Conservation (phyloP, 208 protist species). For the Acanthamoeba polyphaga region DNA sequence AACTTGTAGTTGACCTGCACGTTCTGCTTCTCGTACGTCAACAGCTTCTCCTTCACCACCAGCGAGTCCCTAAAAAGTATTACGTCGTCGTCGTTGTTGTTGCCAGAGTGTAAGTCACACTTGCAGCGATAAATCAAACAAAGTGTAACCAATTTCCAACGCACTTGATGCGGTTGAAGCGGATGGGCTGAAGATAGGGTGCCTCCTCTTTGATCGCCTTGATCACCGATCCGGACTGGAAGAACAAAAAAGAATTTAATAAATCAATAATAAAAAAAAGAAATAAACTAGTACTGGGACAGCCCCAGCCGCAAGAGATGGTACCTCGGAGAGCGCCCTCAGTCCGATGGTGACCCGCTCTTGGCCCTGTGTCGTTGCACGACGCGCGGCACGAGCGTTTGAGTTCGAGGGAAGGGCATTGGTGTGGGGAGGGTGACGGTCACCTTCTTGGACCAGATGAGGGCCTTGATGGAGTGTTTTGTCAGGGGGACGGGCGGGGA, state of each 20-base stretch:
- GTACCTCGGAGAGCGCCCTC: slow-evolving; percentile 17
- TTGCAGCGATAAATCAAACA: background rate
- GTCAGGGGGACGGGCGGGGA: background rate
- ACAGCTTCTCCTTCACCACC: slow-evolving; percentile 38
- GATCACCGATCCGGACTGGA: slow-evolving; percentile 15
- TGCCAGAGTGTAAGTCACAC: background rate
- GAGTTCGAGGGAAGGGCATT: background rate
- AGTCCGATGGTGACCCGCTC: slow-evolving; percentile 32
- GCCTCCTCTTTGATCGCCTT: slow-evolving; percentile 38
- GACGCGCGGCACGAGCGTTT: background rate
- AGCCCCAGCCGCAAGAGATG: too few relatives aligned
- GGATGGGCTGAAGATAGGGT: background rate
- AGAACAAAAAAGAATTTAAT: background rate
- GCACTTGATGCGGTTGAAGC: slow-evolving; percentile 1
- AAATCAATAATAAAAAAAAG: background rate
- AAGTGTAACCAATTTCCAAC: background rate
- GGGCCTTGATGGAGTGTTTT: slow-evolving; percentile 60
- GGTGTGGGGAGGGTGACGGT: background rate
- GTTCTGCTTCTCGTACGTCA: slow-evolving; percentile 59
- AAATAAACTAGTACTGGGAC: background rate
- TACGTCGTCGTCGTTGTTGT: background rate
- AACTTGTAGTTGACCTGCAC: slow-evolving; percentile 67
- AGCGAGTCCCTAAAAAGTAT: slow-evolving; percentile 1
- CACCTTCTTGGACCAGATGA: slow-evolving; percentile 43
- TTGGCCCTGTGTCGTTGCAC: background rate